Evolutionary conservation across 495 filamentous ascomycete genomes (phyloP).

Genomic region (Lepraria neglecta): DNA sequence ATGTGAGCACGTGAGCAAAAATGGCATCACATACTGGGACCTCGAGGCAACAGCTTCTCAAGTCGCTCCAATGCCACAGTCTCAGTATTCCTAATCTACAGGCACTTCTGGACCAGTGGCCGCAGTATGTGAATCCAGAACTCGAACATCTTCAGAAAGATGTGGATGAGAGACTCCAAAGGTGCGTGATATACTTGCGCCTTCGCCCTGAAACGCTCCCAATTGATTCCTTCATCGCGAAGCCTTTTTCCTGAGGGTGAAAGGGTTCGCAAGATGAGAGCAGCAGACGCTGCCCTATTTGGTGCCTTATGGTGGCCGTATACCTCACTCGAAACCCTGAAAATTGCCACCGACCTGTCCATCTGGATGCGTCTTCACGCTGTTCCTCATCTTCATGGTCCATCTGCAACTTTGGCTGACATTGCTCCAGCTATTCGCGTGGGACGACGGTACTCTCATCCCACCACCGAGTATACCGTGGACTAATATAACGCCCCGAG

Average conservation of each 20-base stretch:
- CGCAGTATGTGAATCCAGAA: conserved; percentile 5
- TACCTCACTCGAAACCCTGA: conserved; percentile 3
- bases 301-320: conserved; percentile 18
- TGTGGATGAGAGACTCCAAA: conserved; percentile 1
- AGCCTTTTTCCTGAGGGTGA: conserved; percentile 16
- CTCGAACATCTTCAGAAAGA: conserved; percentile 3
- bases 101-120: conserved; percentile 8
- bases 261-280: conserved; percentile 17
- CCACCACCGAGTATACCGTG: background rate
- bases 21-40: background rate
- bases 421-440: conserved; percentile 14
- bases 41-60: background rate
- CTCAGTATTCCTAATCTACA: no score
- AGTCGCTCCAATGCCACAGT: background rate
- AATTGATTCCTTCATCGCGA: background rate
- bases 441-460: conserved; percentile 10
- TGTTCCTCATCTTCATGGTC: background rate
- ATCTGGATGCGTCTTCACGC: conserved; percentile 9
- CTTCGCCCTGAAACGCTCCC: background rate
- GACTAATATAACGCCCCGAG: background rate
- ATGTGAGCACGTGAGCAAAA: background rate
- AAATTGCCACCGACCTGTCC: conserved; percentile 10
- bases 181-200: no score
- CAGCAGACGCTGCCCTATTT: conserved; percentile 11
- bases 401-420: background rate